phyloP scores from a whole-genome alignment of 1,284 basidiomycete genomes.

The Vanrija sp. region DNA sequence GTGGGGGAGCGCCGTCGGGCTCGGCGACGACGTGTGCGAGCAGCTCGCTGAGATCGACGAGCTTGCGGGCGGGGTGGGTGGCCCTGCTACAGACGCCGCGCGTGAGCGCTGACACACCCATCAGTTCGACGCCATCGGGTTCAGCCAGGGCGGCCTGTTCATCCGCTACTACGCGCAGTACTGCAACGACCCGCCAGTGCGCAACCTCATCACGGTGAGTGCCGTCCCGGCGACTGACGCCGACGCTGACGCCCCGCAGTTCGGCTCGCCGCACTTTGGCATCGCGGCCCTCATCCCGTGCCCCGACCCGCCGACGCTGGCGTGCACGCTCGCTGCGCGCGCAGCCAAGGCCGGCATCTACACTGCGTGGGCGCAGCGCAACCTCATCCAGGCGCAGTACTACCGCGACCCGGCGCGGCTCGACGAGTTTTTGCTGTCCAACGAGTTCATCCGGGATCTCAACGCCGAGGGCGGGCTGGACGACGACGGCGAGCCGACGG shows the following conservation, averaged over 20 bases:
- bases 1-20: conserved; percentile 41
- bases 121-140: conserved; percentile 85
- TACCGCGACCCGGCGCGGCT: conserved; percentile 80
- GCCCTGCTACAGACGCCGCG: not conserved
- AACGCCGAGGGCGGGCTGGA: conserved; percentile 27
- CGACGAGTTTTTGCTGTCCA: conserved; percentile 64
- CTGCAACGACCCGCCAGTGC: conserved; percentile 70
- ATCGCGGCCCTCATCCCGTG: conserved; percentile 48
- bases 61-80: conserved; percentile 6
- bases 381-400: conserved; percentile 89
- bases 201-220: conserved; percentile 76
- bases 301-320: conserved; percentile 43
- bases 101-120: not conserved
- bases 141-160: conserved; percentile 93
- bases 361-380: conserved; percentile 71
- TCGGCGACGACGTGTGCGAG: conserved; percentile 15
- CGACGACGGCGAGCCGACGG: conserved; percentile 6
- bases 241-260: conserved; percentile 25
- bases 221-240: conserved; percentile 31
- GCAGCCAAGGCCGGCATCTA: conserved; percentile 74
- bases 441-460: conserved; percentile 53
- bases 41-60: conserved; percentile 5
- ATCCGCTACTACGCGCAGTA: conserved; percentile 83
- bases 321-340: conserved; percentile 72
- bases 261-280: conserved; percentile 52